Evolutionary conservation across 768 basidiomycete species (phyloP).

Genomic region (Lactarius pseudohatsudake): DNA sequence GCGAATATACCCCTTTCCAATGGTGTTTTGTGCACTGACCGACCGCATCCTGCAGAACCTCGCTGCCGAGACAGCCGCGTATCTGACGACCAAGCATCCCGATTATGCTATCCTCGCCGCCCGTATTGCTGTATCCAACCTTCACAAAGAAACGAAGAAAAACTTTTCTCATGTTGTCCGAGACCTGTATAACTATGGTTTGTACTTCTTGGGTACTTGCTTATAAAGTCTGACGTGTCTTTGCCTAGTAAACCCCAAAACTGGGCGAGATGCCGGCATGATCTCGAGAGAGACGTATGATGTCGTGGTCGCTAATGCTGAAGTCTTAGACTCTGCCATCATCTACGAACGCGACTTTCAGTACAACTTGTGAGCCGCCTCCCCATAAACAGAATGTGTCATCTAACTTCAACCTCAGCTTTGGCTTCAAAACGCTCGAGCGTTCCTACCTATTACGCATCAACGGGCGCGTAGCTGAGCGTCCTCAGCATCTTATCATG

Average conservation of each 20-base stretch:
- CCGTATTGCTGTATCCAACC: constrained; percentile 96
- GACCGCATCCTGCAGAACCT: constrained; percentile 62
- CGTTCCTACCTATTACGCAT: constrained; percentile 95
- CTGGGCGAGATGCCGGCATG: constrained; percentile 81
- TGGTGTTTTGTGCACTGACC: background rate
- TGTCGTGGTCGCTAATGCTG: constrained; percentile 76
- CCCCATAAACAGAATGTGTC: background rate
- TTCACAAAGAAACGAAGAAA: constrained; percentile 99
- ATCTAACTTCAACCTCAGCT: constrained; percentile 46
- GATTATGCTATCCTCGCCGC: constrained; percentile 99
- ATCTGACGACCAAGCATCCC: constrained; percentile 94
- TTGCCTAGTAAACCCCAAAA: constrained; percentile 87
- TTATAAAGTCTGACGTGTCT: background rate
- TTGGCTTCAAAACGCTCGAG: constrained; percentile 99
- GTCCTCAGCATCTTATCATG: constrained; percentile 99
- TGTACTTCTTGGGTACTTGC: constrained; percentile 27
- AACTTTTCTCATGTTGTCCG: constrained; percentile 89
- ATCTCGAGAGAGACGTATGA: constrained; percentile 88
- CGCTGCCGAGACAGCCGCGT: constrained; percentile 95
- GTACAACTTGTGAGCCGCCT: constrained; percentile 79
- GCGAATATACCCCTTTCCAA: constrained; percentile 34
- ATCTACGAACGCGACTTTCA: constrained; percentile 98
- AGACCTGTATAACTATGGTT: constrained; percentile 88
- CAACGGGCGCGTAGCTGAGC: constrained; percentile 92
- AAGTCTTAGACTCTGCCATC: constrained; percentile 85